Conservation (phyloP, 2,329 filamentous ascomycete species). For the Endocalyx cinctus region DNA sequence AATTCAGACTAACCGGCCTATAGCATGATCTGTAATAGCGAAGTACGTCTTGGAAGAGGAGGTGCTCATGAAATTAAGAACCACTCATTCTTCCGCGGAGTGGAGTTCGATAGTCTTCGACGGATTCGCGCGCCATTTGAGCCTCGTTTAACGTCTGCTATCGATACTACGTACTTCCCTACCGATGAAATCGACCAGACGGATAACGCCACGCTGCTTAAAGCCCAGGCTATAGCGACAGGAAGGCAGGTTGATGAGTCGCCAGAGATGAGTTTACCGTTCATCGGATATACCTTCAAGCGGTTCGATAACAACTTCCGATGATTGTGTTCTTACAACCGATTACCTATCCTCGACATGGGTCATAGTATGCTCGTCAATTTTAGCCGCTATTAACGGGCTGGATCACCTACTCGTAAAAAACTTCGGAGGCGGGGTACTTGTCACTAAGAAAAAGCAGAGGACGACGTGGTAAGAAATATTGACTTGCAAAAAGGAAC, state of each 20-base stretch:
- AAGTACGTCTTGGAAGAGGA: conserved; percentile 82
- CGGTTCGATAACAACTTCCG: conserved; percentile 76
- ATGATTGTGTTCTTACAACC: conserved; percentile 37
- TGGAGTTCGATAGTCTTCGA: conserved; percentile 89
- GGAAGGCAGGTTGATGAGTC: conserved; percentile 67
- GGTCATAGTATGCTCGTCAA: too few species aligned
- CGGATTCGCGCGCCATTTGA: conserved; percentile 94
- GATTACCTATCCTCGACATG: too few species aligned
- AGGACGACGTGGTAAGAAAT: too few species aligned
- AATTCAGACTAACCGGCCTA: background rate
- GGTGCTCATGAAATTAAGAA: conserved; percentile 89
- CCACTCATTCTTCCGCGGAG: conserved; percentile 94
- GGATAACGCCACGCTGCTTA: conserved; percentile 82
- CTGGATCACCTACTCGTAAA: too few species aligned
- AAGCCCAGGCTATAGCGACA: conserved; percentile 73
- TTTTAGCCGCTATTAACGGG: too few species aligned
- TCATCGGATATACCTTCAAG: conserved; percentile 97
- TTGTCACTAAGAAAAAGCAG: too few species aligned
- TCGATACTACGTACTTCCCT: conserved; percentile 97
- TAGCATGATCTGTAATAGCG: conserved; percentile 92
- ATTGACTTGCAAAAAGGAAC: too few species aligned
- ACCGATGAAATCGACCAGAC: conserved; percentile 98
- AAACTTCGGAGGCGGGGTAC: too few species aligned
- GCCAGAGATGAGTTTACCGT: conserved; percentile 92
- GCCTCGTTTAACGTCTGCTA: conserved; percentile 84